Evolutionary conservation across 2,329 filamentous ascomycete genomes (phyloP).

Genomic region (Fusarium sp.): DNA sequence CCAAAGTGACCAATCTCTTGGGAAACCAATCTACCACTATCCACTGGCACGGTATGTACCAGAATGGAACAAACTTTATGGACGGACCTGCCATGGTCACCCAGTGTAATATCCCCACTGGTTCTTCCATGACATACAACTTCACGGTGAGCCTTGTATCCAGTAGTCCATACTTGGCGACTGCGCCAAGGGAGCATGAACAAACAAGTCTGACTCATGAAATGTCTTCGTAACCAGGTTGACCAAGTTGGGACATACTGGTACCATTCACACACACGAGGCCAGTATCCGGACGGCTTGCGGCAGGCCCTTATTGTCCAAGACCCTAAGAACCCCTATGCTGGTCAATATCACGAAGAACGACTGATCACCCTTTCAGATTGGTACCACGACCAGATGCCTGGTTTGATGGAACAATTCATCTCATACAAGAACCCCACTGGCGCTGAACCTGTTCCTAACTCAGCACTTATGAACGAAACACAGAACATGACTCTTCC

Average conservation of each 20-base stretch:
- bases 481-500: background rate
- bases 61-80: background rate
- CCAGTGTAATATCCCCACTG: background rate
- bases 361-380: background rate
- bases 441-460: background rate
- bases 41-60: background rate
- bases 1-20: background rate
- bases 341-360: background rate
- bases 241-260: background rate
- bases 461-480: background rate
- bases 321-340: background rate
- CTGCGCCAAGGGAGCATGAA: too few species aligned
- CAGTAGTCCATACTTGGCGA: accelerated
- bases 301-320: background rate
- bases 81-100: background rate
- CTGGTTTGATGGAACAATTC: background rate
- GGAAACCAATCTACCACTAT: background rate
- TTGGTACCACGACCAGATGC: constrained; percentile 1
- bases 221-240: background rate
- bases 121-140: background rate
- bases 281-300: background rate
- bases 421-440: background rate
- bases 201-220: accelerated
- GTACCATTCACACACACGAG: background rate
- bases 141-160: background rate